phyloP scores from a whole-genome alignment of 2,329 filamentous ascomycete species.

The Ophiostoma sp. region DNA sequence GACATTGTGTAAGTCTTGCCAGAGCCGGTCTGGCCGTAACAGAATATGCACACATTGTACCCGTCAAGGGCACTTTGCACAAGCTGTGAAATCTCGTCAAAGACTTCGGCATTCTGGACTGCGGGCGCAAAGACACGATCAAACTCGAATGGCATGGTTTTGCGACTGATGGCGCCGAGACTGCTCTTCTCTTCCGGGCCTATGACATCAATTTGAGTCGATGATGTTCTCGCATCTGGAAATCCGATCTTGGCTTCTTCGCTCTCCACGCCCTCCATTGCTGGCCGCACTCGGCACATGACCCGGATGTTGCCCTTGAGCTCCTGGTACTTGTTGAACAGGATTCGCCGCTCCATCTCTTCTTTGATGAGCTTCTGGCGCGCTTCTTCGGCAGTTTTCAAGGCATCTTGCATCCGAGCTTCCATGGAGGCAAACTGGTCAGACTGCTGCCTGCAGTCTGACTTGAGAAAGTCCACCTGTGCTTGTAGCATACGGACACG shows the following conservation, averaged over 20 bases:
- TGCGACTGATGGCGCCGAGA: constrained; percentile 66
- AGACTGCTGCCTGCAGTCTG: constrained; percentile 82
- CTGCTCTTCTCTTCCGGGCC: constrained; percentile 81
- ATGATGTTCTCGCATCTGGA: constrained; percentile 76
- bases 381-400: constrained; percentile 61
- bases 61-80: constrained; percentile 95
- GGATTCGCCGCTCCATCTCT: constrained; percentile 79
- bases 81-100: constrained; percentile 92
- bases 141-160: constrained; percentile 81
- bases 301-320: constrained; percentile 97
- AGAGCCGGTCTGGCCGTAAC: constrained; percentile 94
- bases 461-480: constrained; percentile 84
- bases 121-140: constrained; percentile 83
- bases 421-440: constrained; percentile 79
- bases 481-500: constrained; percentile 70
- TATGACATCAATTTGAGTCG: constrained; percentile 77
- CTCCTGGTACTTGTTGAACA: constrained; percentile 97
- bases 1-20: constrained; percentile 98
- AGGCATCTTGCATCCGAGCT: constrained; percentile 69
- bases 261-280: constrained; percentile 54
- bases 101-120: constrained; percentile 77
- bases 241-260: constrained; percentile 69
- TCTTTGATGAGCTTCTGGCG: constrained; percentile 83
- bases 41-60: constrained; percentile 98
- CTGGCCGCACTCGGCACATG: constrained; percentile 89